These are phyloP conservation scores for Pseudozyma sp. DNA, from an alignment of 1,284 basidiomycete species.

Conservation along the genomic window DNA sequence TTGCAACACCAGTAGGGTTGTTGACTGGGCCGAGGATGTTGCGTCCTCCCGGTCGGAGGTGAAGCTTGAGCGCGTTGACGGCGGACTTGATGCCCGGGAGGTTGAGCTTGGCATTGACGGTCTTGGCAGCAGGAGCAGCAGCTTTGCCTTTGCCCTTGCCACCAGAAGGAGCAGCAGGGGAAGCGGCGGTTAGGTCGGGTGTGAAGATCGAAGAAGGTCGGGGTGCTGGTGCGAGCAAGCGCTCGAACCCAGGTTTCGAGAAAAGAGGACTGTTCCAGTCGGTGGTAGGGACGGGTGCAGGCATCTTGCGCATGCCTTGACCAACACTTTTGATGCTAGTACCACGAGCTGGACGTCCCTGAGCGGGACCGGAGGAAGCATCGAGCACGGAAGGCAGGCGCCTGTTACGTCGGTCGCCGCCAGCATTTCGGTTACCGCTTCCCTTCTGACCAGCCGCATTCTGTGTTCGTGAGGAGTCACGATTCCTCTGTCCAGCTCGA, in stretches of 20 bases:
- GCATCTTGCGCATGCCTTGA: conserved; percentile 6
- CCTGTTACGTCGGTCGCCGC: conserved; percentile 36
- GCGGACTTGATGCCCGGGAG: conserved; percentile 41
- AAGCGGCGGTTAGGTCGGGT: conserved; percentile 19
- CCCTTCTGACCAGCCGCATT: conserved; percentile 1
- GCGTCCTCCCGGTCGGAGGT: conserved; percentile 36
- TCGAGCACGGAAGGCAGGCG: conserved; percentile 39
- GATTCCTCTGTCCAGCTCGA: conserved; percentile 16
- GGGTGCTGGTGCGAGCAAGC: conserved; percentile 20
- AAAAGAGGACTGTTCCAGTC: conserved; percentile 45
- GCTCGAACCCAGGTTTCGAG: conserved; percentile 34
- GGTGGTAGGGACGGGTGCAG: conserved; percentile 27
- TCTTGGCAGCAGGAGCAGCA: conserved; percentile 16
- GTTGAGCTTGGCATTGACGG: conserved; percentile 21
- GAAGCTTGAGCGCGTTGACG: conserved; percentile 42
- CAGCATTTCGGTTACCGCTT: conserved; percentile 15
- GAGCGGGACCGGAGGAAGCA: conserved; percentile 11
- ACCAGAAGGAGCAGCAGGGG: conserved; percentile 14
- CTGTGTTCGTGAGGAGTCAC: neutral
- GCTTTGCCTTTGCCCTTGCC: conserved; percentile 39
- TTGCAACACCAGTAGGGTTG: conserved; percentile 28
- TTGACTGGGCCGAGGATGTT: conserved; percentile 32
- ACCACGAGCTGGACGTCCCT: conserved; percentile 1
- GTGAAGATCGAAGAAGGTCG: conserved; percentile 25
- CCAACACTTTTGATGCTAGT: conserved; percentile 8